A percentile compares a stretch with the other conserved stretches of the same genome.
These are phyloP conservation scores for Hebeloma cylindrosporum DNA, from an alignment of 768 basidiomycete species.

Conservation along the genomic window DNA sequence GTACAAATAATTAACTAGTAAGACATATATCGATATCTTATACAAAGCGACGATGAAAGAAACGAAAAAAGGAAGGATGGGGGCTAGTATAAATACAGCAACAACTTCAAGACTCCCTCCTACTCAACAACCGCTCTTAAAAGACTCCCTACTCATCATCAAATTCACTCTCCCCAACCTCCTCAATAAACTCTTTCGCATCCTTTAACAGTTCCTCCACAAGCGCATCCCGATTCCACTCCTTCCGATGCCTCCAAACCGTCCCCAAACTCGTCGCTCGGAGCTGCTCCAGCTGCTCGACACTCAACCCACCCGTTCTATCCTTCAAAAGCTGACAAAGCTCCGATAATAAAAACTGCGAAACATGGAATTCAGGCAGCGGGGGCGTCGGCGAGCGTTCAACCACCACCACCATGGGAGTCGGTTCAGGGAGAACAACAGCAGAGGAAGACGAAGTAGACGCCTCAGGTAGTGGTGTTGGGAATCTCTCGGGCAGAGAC, in stretches of 20 bases:
- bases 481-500: constrained; percentile 1
- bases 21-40: too few species aligned
- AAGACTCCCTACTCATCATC: too few species aligned
- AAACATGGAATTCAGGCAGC: constrained; percentile 74
- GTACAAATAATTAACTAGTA: too few species aligned
- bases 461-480: constrained; percentile 9
- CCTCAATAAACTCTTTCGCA: constrained; percentile 66
- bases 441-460: constrained; percentile 16
- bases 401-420: constrained; percentile 53
- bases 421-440: constrained; percentile 26
- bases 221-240: constrained; percentile 80
- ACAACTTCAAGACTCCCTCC: too few species aligned
- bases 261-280: constrained; percentile 77
- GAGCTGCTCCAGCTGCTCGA: constrained; percentile 94
- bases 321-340: constrained; percentile 52
- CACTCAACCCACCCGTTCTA: constrained; percentile 58
- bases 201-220: constrained; percentile 56
- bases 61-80: too few species aligned
- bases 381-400: constrained; percentile 71
- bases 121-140: too few species aligned
- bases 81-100: too few species aligned
- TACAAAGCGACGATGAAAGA: too few species aligned
- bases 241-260: constrained; percentile 79
- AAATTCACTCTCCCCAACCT: constrained; percentile 29
- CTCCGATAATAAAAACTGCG: constrained; percentile 45